Evolutionary conservation across 805 yeast species (phyloP), one percentile per base, ranked within the genome.

Genomic region (Saccharomycopsis sp.): DNA sequence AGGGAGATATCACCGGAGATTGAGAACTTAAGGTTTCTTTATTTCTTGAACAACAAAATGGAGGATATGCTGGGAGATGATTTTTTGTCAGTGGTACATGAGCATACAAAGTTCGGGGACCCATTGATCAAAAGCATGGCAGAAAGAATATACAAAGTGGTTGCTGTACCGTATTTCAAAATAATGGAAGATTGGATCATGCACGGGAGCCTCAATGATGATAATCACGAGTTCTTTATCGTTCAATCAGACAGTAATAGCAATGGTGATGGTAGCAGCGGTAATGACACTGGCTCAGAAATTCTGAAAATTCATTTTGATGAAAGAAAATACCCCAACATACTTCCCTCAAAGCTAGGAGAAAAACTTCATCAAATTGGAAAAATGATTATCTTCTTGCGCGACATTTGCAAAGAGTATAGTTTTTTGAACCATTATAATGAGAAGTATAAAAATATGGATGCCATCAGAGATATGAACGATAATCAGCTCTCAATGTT

Each of bases 111-210:
- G 20, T 75, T 76, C 53, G 96, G 95, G 1, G 94, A 89, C 53
- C 48, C 54, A 6, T 47, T 64, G 3, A 65, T 86, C 2, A 53
- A 64, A 25, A 48, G 54, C 0, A 52, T 75, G 10, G 63, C 85
- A 0, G 34, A 38, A 0, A 50, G 58, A 4, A 59, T 82, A 16
- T 71, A 77, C 41, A 39, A 55, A 3, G 64, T 64, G 22, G 64
- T 75, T 3, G 58, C 71, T 0, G 60, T 60, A 4, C 85, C 94
- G 1, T 85, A 84, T 54, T 68, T 67, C 41, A 74, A 71, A 30
- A 64, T 76, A 22, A 50, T 83, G 4, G 65, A 67, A 30, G 64
- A 66, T 32, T 89, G 96, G 96, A 54, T 86, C 2, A 56, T 73
- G 0, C 59, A 68, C 32, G 96, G 96, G 1, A 74, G 71, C 38